Conservation (phyloP, 768 basidiomycete species). For the Tulasnella sp. region DNA sequence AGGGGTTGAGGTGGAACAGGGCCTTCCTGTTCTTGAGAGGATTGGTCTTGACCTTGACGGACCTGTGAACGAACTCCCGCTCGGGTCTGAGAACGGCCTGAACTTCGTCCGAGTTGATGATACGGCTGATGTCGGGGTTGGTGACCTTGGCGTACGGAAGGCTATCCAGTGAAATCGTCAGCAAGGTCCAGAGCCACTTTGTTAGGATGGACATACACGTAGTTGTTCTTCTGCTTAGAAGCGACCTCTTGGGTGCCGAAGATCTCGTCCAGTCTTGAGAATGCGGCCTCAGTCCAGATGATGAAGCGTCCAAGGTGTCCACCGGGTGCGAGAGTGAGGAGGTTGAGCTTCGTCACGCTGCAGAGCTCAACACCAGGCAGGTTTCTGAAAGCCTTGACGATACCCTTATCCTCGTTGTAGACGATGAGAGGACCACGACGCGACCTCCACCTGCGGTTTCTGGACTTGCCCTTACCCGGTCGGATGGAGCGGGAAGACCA, state of each 20-base stretch:
- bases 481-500: constrained; percentile 95
- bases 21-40: constrained; percentile 89
- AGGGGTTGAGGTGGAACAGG: constrained; percentile 97
- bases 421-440: constrained; percentile 96
- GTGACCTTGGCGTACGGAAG: constrained; percentile 94
- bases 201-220: constrained; percentile 51
- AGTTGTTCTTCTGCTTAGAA: constrained; percentile 84
- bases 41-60: constrained; percentile 89
- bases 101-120: constrained; percentile 98
- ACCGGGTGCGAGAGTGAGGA: constrained; percentile 98
- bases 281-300: constrained; percentile 98
- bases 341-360: constrained; percentile 89
- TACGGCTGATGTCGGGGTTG: constrained; percentile 93
- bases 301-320: constrained; percentile 98
- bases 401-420: constrained; percentile 95
- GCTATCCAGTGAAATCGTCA: constrained; percentile 39
- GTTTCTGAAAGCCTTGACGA: constrained; percentile 98
- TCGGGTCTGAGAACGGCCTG: constrained; percentile 87
- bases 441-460: constrained; percentile 94
- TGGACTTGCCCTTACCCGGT: constrained; percentile 95
- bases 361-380: constrained; percentile 96
- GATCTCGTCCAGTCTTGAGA: constrained; percentile 86
- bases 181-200: background rate
- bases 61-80: constrained; percentile 52
- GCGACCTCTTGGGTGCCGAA: constrained; percentile 92